These are phyloP conservation scores for Macadamia integrifolia DNA, from an alignment of 164 flowering plant species.

Conservation along the genomic window DNA sequence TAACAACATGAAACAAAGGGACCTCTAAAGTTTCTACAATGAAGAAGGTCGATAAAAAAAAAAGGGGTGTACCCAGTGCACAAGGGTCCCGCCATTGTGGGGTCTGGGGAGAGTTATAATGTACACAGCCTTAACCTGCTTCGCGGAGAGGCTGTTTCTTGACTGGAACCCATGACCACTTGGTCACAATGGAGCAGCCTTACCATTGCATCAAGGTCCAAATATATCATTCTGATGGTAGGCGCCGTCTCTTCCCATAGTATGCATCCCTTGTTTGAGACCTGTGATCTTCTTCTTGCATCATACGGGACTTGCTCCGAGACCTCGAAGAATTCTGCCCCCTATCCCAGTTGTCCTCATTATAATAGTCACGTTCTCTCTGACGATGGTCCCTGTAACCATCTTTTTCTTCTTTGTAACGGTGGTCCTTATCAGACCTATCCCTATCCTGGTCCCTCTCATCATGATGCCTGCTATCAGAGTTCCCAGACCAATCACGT, in stretches of 20 bases:
- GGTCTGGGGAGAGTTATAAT: too few relatives aligned
- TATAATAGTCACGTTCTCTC: constrained; percentile 49
- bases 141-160: too few relatives aligned
- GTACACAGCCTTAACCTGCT: too few relatives aligned
- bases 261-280: constrained; percentile 77
- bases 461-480: constrained; percentile 58
- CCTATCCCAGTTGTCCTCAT: constrained; percentile 69
- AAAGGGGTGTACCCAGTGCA: not conserved
- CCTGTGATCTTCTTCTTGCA: constrained; percentile 63
- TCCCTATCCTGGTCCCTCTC: constrained; percentile 57
- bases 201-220: too few relatives aligned
- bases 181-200: too few relatives aligned
- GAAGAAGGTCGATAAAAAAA: constrained; percentile 3
- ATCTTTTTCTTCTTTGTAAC: constrained; percentile 69
- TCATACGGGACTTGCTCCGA: constrained; percentile 57
- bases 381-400: constrained; percentile 54
- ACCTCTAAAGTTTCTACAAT: constrained; percentile 7
- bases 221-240: constrained; percentile 51
- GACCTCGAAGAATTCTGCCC: constrained; percentile 67
- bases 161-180: too few relatives aligned
- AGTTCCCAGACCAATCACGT: constrained; percentile 53
- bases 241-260: constrained; percentile 76
- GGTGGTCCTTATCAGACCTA: constrained; percentile 52
- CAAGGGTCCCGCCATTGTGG: too few relatives aligned
- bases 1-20: constrained; percentile 4